Evolutionary conservation across 148 eudicot species (phyloP), one percentile per base, ranked within the genome.

Genomic region (Rhododendron griersonianum): DNA sequence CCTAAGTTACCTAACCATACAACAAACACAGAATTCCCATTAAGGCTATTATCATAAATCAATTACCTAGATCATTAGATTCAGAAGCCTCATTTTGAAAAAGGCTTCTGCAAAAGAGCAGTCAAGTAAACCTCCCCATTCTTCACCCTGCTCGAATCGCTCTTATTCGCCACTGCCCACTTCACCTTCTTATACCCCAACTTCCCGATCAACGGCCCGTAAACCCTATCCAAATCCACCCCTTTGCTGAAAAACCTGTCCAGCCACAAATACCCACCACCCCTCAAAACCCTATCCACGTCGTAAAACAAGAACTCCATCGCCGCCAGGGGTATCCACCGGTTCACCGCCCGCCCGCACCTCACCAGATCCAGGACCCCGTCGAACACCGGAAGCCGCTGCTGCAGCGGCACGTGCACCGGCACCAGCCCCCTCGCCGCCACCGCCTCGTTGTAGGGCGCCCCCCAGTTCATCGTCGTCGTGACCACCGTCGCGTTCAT

Each of bases 111-210:
- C 93, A 96, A 88, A 10, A 96, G 91, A 86, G 97, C 98, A 87
- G 96, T 95, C 93, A 96, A 90, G 87, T 92, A 96, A 85, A 95
- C 93, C 88, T 94, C 98, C 11, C 93, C 93, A 88, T 93, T 87
- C 92, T 94, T 96, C 80, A 87, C 86, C 47, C 98, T 94, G 85
- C 92, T 90, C 13, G 93, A 30, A 92, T 93, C 97, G 39, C 78
- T 86, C 96, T 95, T 96, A 63, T 89, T 86, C 74, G 89, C 95
- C 61, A 91, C 94, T 13, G 97, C 98, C 99, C 99, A 95, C 44
- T 96, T 96, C 89, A 96, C 97, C 83, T 88, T 93, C 93, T 92
- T 95, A 85, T 95, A 96, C 81, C 97, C 98, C 87, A 96, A 89
- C 71, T 83, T 93, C 86, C 85, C 85, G 35, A 96, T 91, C 94